Percentiles rank a stretch among this genome's conserved stretches.
These are phyloP conservation scores for Brassica nigra DNA, from an alignment of 345 rosid genomes.

Conservation along the genomic window DNA sequence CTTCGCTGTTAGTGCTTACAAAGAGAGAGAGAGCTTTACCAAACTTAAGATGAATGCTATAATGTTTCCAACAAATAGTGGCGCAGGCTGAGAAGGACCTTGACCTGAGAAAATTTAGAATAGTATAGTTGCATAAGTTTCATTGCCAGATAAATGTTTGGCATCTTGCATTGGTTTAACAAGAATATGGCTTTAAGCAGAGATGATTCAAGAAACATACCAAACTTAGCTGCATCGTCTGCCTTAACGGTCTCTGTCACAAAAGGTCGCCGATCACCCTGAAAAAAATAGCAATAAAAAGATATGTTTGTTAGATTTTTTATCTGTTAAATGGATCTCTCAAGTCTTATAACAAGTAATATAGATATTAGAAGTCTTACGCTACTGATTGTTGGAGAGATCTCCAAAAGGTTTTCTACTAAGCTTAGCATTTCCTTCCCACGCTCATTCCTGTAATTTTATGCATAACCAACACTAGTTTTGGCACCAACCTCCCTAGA, in stretches of 20 bases:
- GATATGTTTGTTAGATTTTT: not conserved
- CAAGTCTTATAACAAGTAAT: not conserved
- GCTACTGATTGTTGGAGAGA: constrained; percentile 75
- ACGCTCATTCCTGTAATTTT: constrained; percentile 68
- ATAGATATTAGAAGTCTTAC: constrained; percentile 47
- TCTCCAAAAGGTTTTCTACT: constrained; percentile 77
- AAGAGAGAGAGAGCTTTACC: constrained; percentile 49
- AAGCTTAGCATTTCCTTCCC: constrained; percentile 89
- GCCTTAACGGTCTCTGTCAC: constrained; percentile 96
- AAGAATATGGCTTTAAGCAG: not conserved
- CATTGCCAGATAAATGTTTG: not conserved
- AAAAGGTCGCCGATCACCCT: constrained; percentile 87
- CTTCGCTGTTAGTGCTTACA: constrained; percentile 8
- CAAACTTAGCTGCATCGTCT: constrained; percentile 85
- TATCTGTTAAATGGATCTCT: not conserved
- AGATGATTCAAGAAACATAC: constrained; percentile 42
- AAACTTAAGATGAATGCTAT: constrained; percentile 74
- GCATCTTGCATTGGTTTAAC: not conserved
- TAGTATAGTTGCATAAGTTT: not conserved
- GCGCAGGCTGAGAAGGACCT: constrained; percentile 94
- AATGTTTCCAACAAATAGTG: constrained; percentile 74
- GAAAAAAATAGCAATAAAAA: constrained; percentile 20
- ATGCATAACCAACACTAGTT: constrained; percentile 15
- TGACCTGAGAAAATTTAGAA: constrained; percentile 49
- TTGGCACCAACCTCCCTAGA: not conserved